Evolutionary conservation across 345 rosid species (phyloP), one percentile per base, ranked within the genome.

Genomic region (Clausena lansium): DNA sequence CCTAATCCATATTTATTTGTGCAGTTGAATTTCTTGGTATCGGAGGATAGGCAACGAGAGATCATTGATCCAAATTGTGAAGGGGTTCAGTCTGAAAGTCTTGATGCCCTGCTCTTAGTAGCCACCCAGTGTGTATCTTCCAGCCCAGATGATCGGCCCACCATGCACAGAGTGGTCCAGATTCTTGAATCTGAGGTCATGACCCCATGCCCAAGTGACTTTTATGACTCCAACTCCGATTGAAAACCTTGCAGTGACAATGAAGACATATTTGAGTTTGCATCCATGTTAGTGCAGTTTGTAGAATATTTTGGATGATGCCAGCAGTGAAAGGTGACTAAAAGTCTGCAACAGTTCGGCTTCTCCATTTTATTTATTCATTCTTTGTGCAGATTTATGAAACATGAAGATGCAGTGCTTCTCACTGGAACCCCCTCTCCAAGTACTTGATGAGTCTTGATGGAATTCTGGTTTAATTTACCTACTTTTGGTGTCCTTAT

Each of bases 121-220:
- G 98, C 98, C 63, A 90, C 82, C 73, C 94, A 88, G 25, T 96
- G 99, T 27, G 91, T 94, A 41, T 91, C 94, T 76, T 86, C 96
- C 1, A 83, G 71, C 80, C 94, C 99, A 7, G 97, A 94, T 69
- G 97, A 94, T 72, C 88, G 99, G 58, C 99, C 97, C 67, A 91
- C 94, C 79, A 96, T 94, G 98, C 99, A 96, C 85, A 87, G 97
- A 82, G 97, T 96, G 70, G 91, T 94, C 39, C 99, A 96, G 77
- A 80, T 91, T 71, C 95, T 96, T 17, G 98, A 94, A 84, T 92
- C 99, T 32, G 99, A 92, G 80, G 97, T 94, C 73, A 94, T 94
- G 98, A 94, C 98, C 79, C 99, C 99, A 45, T 96, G 97, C 85
- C 99, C 98, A 14, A 96, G 99, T 72, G 98, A 96, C 75, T 92